These are phyloP conservation scores for Eremothecium gossypii DNA, from an alignment of 1,139 yeast species.

Conservation along the genomic window DNA sequence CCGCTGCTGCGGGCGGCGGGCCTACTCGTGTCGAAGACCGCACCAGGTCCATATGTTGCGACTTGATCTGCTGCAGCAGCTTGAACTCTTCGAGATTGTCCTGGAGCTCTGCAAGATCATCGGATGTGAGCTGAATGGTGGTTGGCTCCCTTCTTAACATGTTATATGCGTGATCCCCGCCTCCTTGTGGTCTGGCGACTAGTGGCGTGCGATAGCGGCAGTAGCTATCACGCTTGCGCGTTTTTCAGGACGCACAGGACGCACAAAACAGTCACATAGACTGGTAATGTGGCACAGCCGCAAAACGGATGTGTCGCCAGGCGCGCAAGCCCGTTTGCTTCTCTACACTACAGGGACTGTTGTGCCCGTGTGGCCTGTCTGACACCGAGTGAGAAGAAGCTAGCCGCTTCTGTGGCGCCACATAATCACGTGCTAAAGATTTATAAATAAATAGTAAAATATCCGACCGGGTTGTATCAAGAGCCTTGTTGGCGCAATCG, in stretches of 20 bases:
- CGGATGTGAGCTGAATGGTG: slow-evolving; percentile 14
- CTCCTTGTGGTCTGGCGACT: too few species aligned
- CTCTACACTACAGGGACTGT: too few species aligned
- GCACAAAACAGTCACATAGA: too few species aligned
- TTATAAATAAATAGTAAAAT: too few species aligned
- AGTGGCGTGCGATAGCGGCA: too few species aligned
- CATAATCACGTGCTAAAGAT: too few species aligned
- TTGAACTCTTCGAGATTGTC: slow-evolving; percentile 21
- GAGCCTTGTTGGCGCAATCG: slow-evolving; percentile 40
- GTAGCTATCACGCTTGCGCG: too few species aligned
- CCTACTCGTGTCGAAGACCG: slow-evolving; percentile 14
- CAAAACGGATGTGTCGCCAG: too few species aligned
- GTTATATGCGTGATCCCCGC: background rate
- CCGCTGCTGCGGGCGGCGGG: background rate
- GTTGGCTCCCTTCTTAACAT: slow-evolving; percentile 24
- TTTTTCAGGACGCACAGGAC: background rate
- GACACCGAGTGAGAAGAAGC: background rate
- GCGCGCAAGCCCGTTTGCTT: too few species aligned
- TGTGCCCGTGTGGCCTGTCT: too few species aligned
- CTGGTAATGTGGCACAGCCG: too few species aligned
- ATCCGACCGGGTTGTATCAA: background rate
- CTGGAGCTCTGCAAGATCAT: slow-evolving; percentile 20
- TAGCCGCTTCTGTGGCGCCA: background rate
- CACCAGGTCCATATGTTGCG: slow-evolving; percentile 18
- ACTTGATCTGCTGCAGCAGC: slow-evolving; percentile 17